A percentile compares a stretch with the other conserved stretches of the same genome.
phyloP scores from a whole-genome alignment of 495 filamentous ascomycete genomes.

The Aeminium ludgeri region DNA sequence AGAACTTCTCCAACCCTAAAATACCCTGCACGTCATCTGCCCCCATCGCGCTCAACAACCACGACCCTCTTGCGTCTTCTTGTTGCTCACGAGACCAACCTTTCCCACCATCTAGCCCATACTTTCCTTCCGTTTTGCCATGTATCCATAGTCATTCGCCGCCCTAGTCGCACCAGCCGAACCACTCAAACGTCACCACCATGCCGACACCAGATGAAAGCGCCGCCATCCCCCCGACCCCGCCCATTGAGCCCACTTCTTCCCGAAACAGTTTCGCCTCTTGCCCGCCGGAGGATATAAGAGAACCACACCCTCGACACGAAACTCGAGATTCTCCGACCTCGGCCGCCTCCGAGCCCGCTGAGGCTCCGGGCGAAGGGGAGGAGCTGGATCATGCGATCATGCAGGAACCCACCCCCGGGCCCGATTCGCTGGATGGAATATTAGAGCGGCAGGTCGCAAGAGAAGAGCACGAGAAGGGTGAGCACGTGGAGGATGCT shows the following conservation, averaged over 20 bases:
- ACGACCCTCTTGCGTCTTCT: too few relatives aligned
- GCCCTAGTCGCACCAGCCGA: too few relatives aligned
- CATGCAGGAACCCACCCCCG: slow-evolving; percentile 2
- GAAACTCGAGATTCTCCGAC: not conserved
- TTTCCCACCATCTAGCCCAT: too few relatives aligned
- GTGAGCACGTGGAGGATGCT: slow-evolving; percentile 17
- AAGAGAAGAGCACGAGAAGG: slow-evolving; percentile 7
- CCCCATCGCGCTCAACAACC: too few relatives aligned
- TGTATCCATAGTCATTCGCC: too few relatives aligned
- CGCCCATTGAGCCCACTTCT: slow-evolving; percentile 28
- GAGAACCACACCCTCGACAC: slow-evolving; percentile 10
- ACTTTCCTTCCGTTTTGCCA: too few relatives aligned
- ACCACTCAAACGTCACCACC: not conserved
- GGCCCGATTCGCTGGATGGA: slow-evolving; percentile 1
- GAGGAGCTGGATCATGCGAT: not conserved
- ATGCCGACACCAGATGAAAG: slow-evolving; percentile 46
- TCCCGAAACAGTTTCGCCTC: slow-evolving; percentile 35
- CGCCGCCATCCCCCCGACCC: slow-evolving; percentile 26
- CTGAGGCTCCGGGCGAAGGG: slow-evolving; percentile 16
- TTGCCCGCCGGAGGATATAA: slow-evolving; percentile 39
- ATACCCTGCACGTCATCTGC: not conserved
- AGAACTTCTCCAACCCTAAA: not conserved
- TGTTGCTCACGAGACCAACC: too few relatives aligned
- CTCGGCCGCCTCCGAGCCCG: slow-evolving; percentile 7
- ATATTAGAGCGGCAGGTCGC: not conserved